A percentile compares a stretch with the other conserved stretches of the same genome.
Conservation (phyloP, 2,329 filamentous ascomycete genomes). For the Neurospora sp. region DNA sequence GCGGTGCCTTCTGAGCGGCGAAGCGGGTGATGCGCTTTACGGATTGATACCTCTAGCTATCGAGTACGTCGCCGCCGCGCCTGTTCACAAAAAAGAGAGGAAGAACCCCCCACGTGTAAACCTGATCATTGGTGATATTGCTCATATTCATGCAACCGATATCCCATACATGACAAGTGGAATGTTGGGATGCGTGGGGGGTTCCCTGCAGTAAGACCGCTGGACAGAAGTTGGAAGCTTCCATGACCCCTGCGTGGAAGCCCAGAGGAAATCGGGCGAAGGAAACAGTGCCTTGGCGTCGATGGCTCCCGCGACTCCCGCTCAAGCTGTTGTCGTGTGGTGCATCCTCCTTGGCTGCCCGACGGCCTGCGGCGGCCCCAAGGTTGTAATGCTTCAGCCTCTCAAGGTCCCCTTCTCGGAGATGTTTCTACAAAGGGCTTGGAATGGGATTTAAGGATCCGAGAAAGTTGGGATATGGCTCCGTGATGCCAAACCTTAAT, state of each 20-base stretch:
- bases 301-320: conserved; percentile 3
- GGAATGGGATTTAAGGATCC: conserved; percentile 4
- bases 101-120: neutral
- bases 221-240: conserved; percentile 3
- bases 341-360: conserved; percentile 1
- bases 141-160: conserved; percentile 8
- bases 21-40: neutral
- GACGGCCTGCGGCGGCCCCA: conserved; percentile 8
- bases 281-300: conserved; percentile 7
- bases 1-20: neutral
- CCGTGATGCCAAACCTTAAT: neutral
- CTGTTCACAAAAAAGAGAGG: neutral
- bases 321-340: neutral
- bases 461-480: neutral
- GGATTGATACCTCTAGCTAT: neutral
- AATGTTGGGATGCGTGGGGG: conserved; percentile 5
- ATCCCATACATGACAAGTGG: conserved; percentile 1
- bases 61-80: neutral
- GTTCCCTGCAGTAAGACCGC: neutral
- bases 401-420: conserved; percentile 9
- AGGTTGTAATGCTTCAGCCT: conserved; percentile 13
- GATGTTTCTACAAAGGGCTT: conserved; percentile 18
- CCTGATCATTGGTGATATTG: neutral
- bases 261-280: neutral
- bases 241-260: conserved; percentile 20